Percentiles rank a stretch among this genome's conserved stretches.
phyloP scores from a whole-genome alignment of 2,329 filamentous ascomycete species.

The Colletotrichum ledebouriae region DNA sequence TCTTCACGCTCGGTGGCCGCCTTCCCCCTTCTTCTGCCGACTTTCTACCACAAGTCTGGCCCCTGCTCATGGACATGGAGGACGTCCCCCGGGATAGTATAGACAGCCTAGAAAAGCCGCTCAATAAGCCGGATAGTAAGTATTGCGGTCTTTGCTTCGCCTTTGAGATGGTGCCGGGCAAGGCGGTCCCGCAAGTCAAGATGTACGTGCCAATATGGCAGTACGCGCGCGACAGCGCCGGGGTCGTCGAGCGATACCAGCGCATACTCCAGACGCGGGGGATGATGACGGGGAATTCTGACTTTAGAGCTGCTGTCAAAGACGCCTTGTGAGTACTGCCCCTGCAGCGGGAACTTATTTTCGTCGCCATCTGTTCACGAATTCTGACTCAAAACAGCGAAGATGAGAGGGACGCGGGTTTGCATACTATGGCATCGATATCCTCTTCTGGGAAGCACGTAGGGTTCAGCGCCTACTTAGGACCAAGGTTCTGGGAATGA shows the following conservation, averaged over 20 bases:
- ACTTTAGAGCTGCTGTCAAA: slow-evolving; percentile 8
- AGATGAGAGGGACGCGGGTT: background rate
- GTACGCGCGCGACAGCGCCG: slow-evolving; percentile 16
- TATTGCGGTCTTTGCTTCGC: slow-evolving; percentile 16
- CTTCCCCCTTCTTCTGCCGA: background rate
- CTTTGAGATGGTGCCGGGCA: background rate
- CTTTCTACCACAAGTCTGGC: slow-evolving; percentile 2
- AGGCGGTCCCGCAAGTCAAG: slow-evolving; percentile 7
- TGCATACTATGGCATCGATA: slow-evolving; percentile 30
- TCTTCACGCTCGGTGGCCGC: slow-evolving; percentile 13
- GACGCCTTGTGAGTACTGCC: slow-evolving; percentile 29
- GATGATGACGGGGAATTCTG: slow-evolving; percentile 13
- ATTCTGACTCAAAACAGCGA: slow-evolving; percentile 13
- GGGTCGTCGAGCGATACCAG: background rate
- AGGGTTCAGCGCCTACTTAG: slow-evolving; percentile 25
- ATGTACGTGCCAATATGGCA: slow-evolving; percentile 25
- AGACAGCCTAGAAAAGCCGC: slow-evolving; percentile 5
- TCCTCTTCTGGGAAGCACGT: slow-evolving; percentile 19
- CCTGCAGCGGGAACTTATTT: background rate
- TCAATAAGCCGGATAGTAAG: slow-evolving; percentile 12
- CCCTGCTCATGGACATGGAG: slow-evolving; percentile 12
- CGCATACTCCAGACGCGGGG: slow-evolving; percentile 20
- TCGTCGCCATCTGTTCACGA: background rate
- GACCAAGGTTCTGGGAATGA: slow-evolving; percentile 31
- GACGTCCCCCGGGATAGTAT: background rate